Evolutionary conservation across 2,329 filamentous ascomycete species (phyloP), one percentile per base, ranked within the genome.

Genomic region (Byssochlamys sp.): DNA sequence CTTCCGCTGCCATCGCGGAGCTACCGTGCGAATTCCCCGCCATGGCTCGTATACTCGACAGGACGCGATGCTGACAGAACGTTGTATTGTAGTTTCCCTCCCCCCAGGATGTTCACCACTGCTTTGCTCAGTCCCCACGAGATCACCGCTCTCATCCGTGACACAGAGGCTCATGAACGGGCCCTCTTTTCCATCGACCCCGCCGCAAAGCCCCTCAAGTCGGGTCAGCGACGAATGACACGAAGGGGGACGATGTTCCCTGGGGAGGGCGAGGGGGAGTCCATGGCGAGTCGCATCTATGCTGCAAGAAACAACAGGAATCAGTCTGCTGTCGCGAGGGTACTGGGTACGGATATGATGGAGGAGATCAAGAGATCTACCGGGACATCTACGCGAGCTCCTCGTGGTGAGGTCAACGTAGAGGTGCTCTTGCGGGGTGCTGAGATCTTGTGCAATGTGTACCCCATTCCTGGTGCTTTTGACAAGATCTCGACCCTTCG

Each of bases 31-130:
- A 10, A 61, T 48, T 29, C 11, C 33, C 28, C 28, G 58, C 57
- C 11, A 45, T 45, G 39, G 39, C 39, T 45, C n/a, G 14, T 45
- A 45, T 45, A 45, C 39, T 45, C 39, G 39, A 45, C 19, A 45
- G 39, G 14, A 19, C n/a, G 39, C n/a, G 9, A 2, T 45, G 50
- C 24, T 29, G 11, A 29, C 24, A 59, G 26, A 54, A 31, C 27
- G 27, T 45, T 52, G 52, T 68, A 95, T 45, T 52, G 52, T 68
- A 95, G 90, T 33, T 97, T 97, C 66, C 90, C 90, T 48, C 84
- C 84, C 1, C 90, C 92, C n/a, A 95, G 90, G 67, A 91, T 94
- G 68, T 99, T 97, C 76, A 94, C 91, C 64, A 96, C 95, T 72
- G 91, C 94, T 33, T 82, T 99, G 45, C 85, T 97, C 53, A 86